These are phyloP conservation scores for Tulasnella sp. DNA, from an alignment of 768 basidiomycete species.

Conservation along the genomic window DNA sequence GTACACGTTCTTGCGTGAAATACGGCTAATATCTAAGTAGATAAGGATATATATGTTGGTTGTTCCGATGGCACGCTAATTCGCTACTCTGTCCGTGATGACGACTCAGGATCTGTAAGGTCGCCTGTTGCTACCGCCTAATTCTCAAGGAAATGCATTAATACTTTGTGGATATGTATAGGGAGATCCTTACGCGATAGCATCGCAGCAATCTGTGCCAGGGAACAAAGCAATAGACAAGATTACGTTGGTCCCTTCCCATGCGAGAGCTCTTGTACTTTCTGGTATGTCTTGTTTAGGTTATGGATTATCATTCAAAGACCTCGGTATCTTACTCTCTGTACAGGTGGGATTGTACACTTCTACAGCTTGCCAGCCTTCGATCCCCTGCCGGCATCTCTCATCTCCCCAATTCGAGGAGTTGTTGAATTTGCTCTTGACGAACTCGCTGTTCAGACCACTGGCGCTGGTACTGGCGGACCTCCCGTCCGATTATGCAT, in stretches of 20 bases:
- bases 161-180: not conserved
- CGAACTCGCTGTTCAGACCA: constrained; percentile 31
- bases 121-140: constrained; percentile 4
- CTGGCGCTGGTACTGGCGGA: constrained; percentile 26
- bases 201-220: constrained; percentile 60
- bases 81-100: constrained; percentile 62
- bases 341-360: constrained; percentile 41
- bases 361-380: constrained; percentile 76
- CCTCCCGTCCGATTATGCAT: constrained; percentile 62
- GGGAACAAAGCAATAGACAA: constrained; percentile 65
- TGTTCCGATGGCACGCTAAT: constrained; percentile 76
- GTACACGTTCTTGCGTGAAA: not conserved
- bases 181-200: constrained; percentile 48
- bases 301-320: not conserved
- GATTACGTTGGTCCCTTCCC: constrained; percentile 66
- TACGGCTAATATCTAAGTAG: constrained; percentile 28
- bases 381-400: constrained; percentile 48
- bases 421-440: constrained; percentile 76
- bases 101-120: constrained; percentile 37
- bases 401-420: constrained; percentile 69
- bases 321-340: not conserved
- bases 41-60: constrained; percentile 78
- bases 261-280: constrained; percentile 62
- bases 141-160: constrained; percentile 29
- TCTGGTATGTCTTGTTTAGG: constrained; percentile 41